Conservation (phyloP, 495 filamentous ascomycete species). For the Penicillium cataractarum region DNA sequence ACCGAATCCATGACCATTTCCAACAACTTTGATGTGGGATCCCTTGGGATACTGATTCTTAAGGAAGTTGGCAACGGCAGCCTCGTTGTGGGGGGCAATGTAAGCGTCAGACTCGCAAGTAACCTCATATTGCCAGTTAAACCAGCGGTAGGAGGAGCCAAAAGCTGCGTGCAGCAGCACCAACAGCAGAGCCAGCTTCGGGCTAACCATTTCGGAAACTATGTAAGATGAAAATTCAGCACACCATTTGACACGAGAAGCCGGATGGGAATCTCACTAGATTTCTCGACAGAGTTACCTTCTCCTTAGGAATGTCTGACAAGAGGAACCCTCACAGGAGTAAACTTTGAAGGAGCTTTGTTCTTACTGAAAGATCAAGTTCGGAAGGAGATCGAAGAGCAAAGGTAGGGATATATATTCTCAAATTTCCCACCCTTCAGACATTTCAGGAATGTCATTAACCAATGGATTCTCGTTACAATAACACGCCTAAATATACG, state of each 20-base stretch:
- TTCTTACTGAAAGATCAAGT: no score
- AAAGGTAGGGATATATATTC: no score
- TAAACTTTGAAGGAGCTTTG: no score
- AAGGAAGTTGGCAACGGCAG: conserved; percentile 11
- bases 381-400: no score
- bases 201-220: not conserved
- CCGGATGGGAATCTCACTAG: not conserved
- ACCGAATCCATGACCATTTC: conserved; percentile 30
- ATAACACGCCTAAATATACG: no score
- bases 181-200: not conserved
- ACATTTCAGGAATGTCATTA: no score
- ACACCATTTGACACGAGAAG: not conserved
- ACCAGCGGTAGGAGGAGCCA: not conserved
- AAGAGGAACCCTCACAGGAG: no score
- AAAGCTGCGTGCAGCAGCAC: not conserved
- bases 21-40: conserved; percentile 22
- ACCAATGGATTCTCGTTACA: no score
- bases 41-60: conserved; percentile 19
- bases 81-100: not conserved
- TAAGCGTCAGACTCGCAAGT: not conserved
- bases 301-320: not conserved
- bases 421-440: no score
- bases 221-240: not conserved
- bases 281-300: not conserved
- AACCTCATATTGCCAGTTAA: not conserved